These are phyloP conservation scores for Paraglomus brasilianum DNA, from an alignment of 192 early-diverging fungal species.

Conservation along the genomic window DNA sequence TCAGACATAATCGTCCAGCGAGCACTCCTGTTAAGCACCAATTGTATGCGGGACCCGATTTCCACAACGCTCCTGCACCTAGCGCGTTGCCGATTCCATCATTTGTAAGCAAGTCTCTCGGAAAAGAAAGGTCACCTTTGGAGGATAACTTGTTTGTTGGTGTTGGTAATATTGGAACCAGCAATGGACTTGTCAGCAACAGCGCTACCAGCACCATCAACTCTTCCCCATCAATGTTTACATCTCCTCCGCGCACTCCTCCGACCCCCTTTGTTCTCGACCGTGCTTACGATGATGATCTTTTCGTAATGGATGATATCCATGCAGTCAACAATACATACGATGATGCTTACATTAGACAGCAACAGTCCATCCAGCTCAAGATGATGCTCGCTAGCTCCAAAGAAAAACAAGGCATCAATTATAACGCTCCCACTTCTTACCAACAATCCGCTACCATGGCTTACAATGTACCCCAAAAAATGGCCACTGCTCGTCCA, in stretches of 20 bases:
- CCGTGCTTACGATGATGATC: conserved; percentile 22
- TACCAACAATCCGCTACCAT: conserved; percentile 10
- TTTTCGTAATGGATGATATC: conserved; percentile 32
- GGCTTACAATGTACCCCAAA: conserved; percentile 42
- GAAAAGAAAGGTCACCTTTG: conserved; percentile 28
- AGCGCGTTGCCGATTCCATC: conserved; percentile 53
- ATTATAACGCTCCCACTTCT: neutral
- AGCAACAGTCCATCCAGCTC: conserved; percentile 26
- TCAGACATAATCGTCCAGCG: neutral
- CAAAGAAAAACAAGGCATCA: neutral
- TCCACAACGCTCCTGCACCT: conserved; percentile 57
- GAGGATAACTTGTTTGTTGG: neutral
- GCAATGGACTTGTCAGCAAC: conserved; percentile 34
- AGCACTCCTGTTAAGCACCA: conserved; percentile 3
- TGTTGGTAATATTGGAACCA: conserved; percentile 4
- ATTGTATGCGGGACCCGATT: conserved; percentile 56
- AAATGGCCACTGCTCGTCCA: conserved; percentile 46
- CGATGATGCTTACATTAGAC: neutral
- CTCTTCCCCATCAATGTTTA: conserved; percentile 33
- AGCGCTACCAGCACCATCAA: conserved; percentile 31
- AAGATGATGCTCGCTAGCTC: conserved; percentile 29
- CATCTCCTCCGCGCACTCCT: neutral
- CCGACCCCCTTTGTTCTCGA: neutral
- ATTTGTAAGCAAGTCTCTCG: conserved; percentile 32
- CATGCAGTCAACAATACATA: neutral